Evolutionary conservation across 768 basidiomycete genomes (phyloP), one percentile per base, ranked within the genome.

Genomic region (Mycena metata): DNA sequence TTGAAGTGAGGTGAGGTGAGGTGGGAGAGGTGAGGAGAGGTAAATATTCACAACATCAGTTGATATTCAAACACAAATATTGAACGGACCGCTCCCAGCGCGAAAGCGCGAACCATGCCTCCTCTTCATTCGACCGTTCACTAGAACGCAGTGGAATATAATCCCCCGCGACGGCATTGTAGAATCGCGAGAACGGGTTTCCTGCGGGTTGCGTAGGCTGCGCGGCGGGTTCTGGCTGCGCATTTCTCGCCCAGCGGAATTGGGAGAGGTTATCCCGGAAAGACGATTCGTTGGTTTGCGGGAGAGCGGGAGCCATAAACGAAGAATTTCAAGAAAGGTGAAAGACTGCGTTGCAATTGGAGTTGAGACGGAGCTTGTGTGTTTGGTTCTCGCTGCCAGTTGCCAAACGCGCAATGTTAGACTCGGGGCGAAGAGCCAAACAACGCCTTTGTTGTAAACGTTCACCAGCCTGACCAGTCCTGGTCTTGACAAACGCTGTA

Each of bases 71-170:
- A 16, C 16, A 51, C 0, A 47, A 11, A 23, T 23, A 51, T 36
- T 21, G 16, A 4, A 74, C 82, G 70, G 76, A 92, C 92, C 96
- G 86, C 78, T 98, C 97, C 97, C 97, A 98, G 79, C 96, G 86
- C 60, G 92, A 92, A 43, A 96, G 81, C 47, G 93, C 92, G 79
- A 98, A 95, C 86, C 92, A 97, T 3, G 97, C 96, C 76, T 98
- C 96, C 73, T 99, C 97, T 78, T 99, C 96, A 78, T 95, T 96
- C 35, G 92, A 91, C 49, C 89, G 86, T 72, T 95, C 95, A 69
- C 76, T 88, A 3, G 92, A 93, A 45, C 95, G 86, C 67, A 98
- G 82, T 0, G 97, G 98, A 54, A 99, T 90, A 75, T 98, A 98
- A 70, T 91, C 90, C 15, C 91, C 91, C 11, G 93, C 93, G 56